Base-by-base conservation (phyloP, 2,329 filamentous ascomycete species). In the Exophiala calicioides region DNA sequence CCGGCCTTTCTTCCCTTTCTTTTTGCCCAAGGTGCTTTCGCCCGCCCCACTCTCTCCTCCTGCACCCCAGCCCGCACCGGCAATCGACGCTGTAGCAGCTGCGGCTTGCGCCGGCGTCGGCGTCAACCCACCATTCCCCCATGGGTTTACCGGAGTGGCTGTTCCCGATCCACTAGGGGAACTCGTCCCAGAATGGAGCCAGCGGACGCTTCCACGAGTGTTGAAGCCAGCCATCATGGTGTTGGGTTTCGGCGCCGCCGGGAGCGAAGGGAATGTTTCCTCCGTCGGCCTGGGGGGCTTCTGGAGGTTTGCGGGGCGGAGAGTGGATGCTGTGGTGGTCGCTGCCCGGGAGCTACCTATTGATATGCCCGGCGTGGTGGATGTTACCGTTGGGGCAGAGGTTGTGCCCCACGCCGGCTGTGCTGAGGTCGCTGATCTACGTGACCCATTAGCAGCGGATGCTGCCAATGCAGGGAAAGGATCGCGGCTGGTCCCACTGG, bases 261-360 rank as follows among this genome's bases (percentile, higher is more conserved):
- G 90, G 1, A 96, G 76, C 1, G 89, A 84, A 0, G 90, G 91
- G 68, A 96, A 96, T 0, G 83, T 81, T 53, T 90, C 85, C 7
- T 64, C 59, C 6, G 60, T 64, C 12, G 52, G 57, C 5, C 56
- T 33, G 70, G 68, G 35, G 65, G 67, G 21, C 16, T 61, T 62
- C 19, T 50, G 35, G 38, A 30, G 18, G 15, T 42, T 47, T 24
- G 47, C 37, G 24, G 38, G 33, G 20, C 47, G 41, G 31, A 53
- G 10, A n/a, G 35, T 43, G 8, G 51, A 47, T 34, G 45, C 21
- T 34, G 48, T 44, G 9, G 47, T 53, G 7, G 46, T 41, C 13
- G 34, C 34, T 12, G 42, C 41, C 12, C 58, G 47, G 55, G 50
- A 34, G 48, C 19, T 9, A 24, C 34, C n/a, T n/a, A n/a, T 36